Evolutionary conservation across 805 yeast species (phyloP).

Genomic region (Priceomyces haplophilus): DNA sequence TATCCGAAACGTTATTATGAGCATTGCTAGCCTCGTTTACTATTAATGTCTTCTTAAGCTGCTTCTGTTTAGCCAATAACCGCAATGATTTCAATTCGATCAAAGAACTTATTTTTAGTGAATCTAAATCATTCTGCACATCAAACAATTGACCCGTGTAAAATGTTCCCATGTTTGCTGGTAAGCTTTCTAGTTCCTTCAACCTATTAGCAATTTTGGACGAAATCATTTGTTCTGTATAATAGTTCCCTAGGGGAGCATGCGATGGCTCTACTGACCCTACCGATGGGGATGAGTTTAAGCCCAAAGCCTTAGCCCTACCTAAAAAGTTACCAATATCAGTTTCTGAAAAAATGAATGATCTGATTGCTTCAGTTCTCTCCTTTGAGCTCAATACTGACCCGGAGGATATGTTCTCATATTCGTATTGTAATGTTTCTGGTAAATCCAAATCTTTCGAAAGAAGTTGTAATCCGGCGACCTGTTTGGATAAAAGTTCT

Average conservation of each 20-base stretch:
- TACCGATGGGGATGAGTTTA: constrained; percentile 22
- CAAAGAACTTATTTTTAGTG: constrained; percentile 60
- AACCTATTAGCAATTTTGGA: constrained; percentile 57
- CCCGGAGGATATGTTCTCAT: constrained; percentile 13
- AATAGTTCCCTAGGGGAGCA: constrained; percentile 47
- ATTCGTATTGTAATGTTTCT: constrained; percentile 41
- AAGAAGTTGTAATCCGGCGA: constrained; percentile 60
- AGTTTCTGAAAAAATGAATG: constrained; percentile 1
- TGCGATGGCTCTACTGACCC: constrained; percentile 28
- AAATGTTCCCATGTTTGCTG: constrained; percentile 66
- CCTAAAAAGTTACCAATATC: constrained; percentile 18
- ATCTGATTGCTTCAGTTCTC: constrained; percentile 8
- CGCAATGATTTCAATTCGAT: constrained; percentile 69
- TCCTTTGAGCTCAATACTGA: constrained; percentile 2
- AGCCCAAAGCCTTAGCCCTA: constrained; percentile 42
- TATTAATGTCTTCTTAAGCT: constrained; percentile 60
- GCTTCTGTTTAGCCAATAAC: constrained; percentile 66
- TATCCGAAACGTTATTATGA: constrained; percentile 50
- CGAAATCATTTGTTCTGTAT: constrained; percentile 52
- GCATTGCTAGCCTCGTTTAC: constrained; percentile 51
- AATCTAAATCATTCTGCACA: constrained; percentile 37
- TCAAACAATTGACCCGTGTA: constrained; percentile 29
- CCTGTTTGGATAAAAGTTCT: constrained; percentile 55
- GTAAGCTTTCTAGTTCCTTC: constrained; percentile 59
- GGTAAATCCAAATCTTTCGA: constrained; percentile 69